Conservation (phyloP, 768 basidiomycete genomes). For the Amanita jacksonii region DNA sequence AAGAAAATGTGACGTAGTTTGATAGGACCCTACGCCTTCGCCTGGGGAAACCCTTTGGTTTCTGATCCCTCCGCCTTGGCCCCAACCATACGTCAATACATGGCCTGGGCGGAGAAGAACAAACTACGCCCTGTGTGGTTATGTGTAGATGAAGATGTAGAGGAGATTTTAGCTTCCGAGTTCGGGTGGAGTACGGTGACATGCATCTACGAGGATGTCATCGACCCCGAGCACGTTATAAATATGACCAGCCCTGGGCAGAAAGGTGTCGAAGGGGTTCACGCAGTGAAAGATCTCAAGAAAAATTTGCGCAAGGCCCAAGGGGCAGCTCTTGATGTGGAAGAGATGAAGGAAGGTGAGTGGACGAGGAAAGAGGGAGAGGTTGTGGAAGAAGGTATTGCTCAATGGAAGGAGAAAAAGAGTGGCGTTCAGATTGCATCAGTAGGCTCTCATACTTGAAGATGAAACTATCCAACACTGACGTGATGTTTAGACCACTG, state of each 20-base stretch:
- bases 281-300: constrained; percentile 45
- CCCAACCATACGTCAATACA: constrained; percentile 32
- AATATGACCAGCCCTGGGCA: constrained; percentile 26
- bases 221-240: constrained; percentile 38
- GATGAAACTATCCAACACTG: not conserved
- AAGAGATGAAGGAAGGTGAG: constrained; percentile 27
- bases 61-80: constrained; percentile 27
- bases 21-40: constrained; percentile 40
- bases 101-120: constrained; percentile 32
- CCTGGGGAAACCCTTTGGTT: constrained; percentile 58
- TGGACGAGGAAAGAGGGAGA: constrained; percentile 36
- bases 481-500: constrained; percentile 24
- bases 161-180: constrained; percentile 12
- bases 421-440: constrained; percentile 51
- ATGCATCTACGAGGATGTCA: constrained; percentile 55
- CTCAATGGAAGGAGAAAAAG: constrained; percentile 43
- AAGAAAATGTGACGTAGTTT: not conserved
- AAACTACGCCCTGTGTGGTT: constrained; percentile 44
- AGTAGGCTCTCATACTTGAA: constrained; percentile 15
- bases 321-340: constrained; percentile 40
- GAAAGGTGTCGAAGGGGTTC: constrained; percentile 26
- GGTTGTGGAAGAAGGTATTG: constrained; percentile 42
- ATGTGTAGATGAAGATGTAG: constrained; percentile 2
- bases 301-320: constrained; percentile 53
- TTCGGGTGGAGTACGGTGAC: constrained; percentile 51